Conservation (phyloP, 192 early-diverging fungal genomes). For the Pilaira anomala region DNA sequence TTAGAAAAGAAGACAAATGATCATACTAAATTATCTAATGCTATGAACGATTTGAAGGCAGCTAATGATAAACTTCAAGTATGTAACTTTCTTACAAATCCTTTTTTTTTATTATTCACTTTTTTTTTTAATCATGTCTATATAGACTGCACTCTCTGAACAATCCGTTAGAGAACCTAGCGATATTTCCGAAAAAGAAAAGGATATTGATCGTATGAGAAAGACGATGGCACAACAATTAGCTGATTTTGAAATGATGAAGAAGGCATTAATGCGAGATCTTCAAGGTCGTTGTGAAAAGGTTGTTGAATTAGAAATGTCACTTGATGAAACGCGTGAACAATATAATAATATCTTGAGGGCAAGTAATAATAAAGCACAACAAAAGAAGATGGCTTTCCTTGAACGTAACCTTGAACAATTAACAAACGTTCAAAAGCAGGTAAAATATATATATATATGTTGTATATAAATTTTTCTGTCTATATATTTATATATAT, state of each 20-base stretch:
- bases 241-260: slow-evolving; percentile 95
- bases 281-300: slow-evolving; percentile 96
- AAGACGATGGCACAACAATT: slow-evolving; percentile 49
- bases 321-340: slow-evolving; percentile 90
- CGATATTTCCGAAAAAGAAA: slow-evolving; percentile 54
- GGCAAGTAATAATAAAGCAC: slow-evolving; percentile 75
- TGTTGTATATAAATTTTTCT: not conserved
- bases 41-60: slow-evolving; percentile 59
- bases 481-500: not conserved
- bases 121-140: no score
- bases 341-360: slow-evolving; percentile 85
- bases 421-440: slow-evolving; percentile 91
- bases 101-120: no score
- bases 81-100: no score
- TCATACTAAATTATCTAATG: slow-evolving; percentile 51
- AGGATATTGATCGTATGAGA: slow-evolving; percentile 74
- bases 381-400: slow-evolving; percentile 93
- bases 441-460: slow-evolving; percentile 40
- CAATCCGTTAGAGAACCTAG: slow-evolving; percentile 12
- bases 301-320: slow-evolving; percentile 96
- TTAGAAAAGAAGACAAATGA: slow-evolving; percentile 72
- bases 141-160: slow-evolving; percentile 23
- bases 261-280: slow-evolving; percentile 96
- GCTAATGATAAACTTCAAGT: slow-evolving; percentile 45
- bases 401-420: slow-evolving; percentile 96